Base-by-base conservation (phyloP, 208 protist genomes). In the Trypanosoma melophagium region DNA sequence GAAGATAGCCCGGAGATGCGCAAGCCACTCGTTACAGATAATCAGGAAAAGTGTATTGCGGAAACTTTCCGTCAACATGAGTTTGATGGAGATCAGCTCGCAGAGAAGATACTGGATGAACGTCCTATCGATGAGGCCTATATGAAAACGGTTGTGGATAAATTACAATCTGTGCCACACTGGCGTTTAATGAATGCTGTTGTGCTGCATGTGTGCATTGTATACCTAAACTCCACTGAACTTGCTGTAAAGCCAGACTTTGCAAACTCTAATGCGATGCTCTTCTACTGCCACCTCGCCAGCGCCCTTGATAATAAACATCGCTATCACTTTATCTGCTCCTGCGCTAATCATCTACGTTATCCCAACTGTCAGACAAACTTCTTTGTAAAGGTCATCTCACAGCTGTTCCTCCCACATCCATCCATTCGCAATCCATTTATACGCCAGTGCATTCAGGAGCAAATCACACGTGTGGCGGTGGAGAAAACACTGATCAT, bases 291-390 rank as follows among this genome's bases (percentile, higher is more conserved):
- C 55, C 93, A 88, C 70, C 78, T 99, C 21, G 83, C 89, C n/a
- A 62, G 67, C 12, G 84, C 97, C 55, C 76, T 99, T 13, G 94
- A 98, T 77, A 74, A 88, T 22, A 87, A 97, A 63, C 91, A 86
- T 25, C 90, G 97, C 52, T 99, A 99, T 80, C 80, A 94, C 61
- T 88, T 99, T 50, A 85, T 99, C 38, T 98, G 97, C 69, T 92
- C 97, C 28, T 97, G 99, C 60, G 97, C 96, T 10, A 99, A 99
- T 83, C 98, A 99, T 81, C 91, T 99, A 54, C 95, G 98, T 45
- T 99, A 99, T 79, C 98, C 98, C 19, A 99, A 99, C 84, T 96
- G 82, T 60, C 98, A 99, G 81, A 99, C 98, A n/a, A 97, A 99
- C 78, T 99, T 99, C 83, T 99, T 99, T 76, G 93, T 87, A 45